phyloP scores from a whole-genome alignment of 768 basidiomycete genomes.

The Suillus tomentosus region DNA sequence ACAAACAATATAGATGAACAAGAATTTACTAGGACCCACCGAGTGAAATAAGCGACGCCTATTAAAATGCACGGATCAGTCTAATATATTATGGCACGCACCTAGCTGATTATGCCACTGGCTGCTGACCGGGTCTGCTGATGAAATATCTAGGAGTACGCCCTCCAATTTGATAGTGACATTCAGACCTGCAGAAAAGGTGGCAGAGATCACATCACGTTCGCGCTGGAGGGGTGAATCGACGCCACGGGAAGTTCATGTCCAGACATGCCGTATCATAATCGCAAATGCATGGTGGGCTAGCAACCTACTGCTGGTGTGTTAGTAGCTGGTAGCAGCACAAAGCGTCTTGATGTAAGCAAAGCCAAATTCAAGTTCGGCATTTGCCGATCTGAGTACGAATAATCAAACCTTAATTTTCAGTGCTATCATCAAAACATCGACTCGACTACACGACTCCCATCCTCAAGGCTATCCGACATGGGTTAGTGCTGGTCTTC shows the following conservation, averaged over 20 bases:
- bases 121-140: not conserved
- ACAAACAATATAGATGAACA: not conserved
- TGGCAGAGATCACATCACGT: not conserved
- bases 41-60: not conserved
- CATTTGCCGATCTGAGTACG: conserved; percentile 30
- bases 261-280: not conserved
- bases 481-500: conserved; percentile 65
- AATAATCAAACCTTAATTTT: conserved; percentile 40
- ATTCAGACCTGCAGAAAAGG: not conserved
- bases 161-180: not conserved
- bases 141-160: not conserved
- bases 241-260: not conserved
- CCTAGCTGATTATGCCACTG: not conserved
- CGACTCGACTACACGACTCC: conserved; percentile 43
- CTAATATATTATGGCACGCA: not conserved
- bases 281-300: not conserved
- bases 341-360: not conserved
- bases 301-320: not conserved
- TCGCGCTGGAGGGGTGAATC: not conserved
- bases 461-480: conserved; percentile 71
- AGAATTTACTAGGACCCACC: not conserved
- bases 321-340: not conserved
- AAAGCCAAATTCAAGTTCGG: conserved; percentile 27
- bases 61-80: not conserved
- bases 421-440: conserved; percentile 56